These are phyloP conservation scores for Chaetomium tenue DNA, from an alignment of 495 filamentous ascomycete genomes.

Conservation along the genomic window DNA sequence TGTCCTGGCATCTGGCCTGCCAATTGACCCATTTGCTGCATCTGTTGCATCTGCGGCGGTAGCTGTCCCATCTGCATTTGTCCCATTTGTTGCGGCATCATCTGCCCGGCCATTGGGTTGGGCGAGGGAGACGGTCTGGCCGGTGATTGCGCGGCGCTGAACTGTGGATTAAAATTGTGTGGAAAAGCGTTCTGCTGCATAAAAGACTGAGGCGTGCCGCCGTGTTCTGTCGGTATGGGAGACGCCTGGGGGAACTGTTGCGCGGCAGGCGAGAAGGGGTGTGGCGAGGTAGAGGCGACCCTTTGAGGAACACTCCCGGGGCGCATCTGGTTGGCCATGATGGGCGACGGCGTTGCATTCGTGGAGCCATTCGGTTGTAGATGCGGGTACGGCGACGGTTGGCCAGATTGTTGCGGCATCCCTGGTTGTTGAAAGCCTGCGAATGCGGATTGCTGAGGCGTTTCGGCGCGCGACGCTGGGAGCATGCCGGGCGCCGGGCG, in stretches of 20 bases:
- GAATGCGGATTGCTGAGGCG: constrained; percentile 72
- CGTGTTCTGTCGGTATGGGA: constrained; percentile 73
- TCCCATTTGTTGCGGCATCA: constrained; percentile 50
- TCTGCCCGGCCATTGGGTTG: constrained; percentile 45
- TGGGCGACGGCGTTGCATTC: constrained; percentile 83
- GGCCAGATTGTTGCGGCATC: constrained; percentile 57
- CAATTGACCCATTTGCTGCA: constrained; percentile 26
- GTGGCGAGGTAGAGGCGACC: constrained; percentile 86
- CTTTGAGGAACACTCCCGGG: constrained; percentile 67
- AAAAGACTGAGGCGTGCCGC: constrained; percentile 73
- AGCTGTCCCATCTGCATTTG: constrained; percentile 40
- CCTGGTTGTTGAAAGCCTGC: constrained; percentile 56
- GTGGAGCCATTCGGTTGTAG: constrained; percentile 77
- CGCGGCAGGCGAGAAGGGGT: constrained; percentile 80
- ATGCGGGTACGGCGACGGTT: constrained; percentile 72
- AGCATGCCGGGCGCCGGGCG: constrained; percentile 70
- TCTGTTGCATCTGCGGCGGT: constrained; percentile 32
- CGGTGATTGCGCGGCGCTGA: constrained; percentile 49
- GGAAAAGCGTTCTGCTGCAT: constrained; percentile 58
- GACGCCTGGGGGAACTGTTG: constrained; percentile 78
- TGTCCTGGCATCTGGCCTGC: constrained; percentile 16
- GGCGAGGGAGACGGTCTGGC: constrained; percentile 51
- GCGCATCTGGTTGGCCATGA: constrained; percentile 71
- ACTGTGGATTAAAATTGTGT: constrained; percentile 60
- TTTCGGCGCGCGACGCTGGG: constrained; percentile 85